Conservation (phyloP, 2,329 filamentous ascomycete genomes). For the Alternaria metachromatica region DNA sequence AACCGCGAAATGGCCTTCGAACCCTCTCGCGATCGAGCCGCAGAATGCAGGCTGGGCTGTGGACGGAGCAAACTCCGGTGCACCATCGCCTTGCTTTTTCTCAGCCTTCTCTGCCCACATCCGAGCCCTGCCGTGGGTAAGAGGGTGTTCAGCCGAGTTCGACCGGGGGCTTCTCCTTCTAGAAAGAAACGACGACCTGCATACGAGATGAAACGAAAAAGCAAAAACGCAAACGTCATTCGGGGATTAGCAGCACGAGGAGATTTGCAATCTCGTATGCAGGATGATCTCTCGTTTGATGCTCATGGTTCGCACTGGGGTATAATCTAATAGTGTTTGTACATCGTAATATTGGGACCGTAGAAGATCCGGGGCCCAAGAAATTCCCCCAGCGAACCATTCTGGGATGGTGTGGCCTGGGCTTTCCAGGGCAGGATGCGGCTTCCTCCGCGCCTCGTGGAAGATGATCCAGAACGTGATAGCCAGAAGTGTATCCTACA, state of each 20-base stretch:
- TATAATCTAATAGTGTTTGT: slow-evolving; percentile 1
- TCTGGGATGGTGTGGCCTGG: background rate
- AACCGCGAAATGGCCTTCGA: background rate
- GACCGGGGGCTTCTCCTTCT: background rate
- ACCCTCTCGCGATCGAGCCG: background rate
- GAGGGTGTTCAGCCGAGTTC: slow-evolving; percentile 12
- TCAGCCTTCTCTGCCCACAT: background rate
- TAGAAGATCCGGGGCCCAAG: background rate
- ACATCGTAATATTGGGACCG: background rate
- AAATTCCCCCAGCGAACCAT: background rate
- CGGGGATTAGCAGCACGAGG: background rate
- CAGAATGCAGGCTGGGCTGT: background rate
- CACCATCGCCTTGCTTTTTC: slow-evolving; percentile 1
- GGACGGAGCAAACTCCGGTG: background rate
- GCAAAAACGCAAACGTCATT: slow-evolving; percentile 7
- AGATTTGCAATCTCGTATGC: slow-evolving; percentile 10
- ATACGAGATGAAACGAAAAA: slow-evolving; percentile 5
- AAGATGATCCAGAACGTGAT: background rate
- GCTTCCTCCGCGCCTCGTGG: background rate
- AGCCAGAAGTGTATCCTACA: background rate
- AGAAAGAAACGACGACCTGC: background rate
- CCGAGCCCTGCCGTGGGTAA: background rate
- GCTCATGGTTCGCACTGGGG: slow-evolving; percentile 2
- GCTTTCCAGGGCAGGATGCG: background rate
- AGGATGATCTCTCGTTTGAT: background rate